Base-by-base conservation (phyloP, 2,329 filamentous ascomycete species). In the Colletotrichum orchidophilum region DNA sequence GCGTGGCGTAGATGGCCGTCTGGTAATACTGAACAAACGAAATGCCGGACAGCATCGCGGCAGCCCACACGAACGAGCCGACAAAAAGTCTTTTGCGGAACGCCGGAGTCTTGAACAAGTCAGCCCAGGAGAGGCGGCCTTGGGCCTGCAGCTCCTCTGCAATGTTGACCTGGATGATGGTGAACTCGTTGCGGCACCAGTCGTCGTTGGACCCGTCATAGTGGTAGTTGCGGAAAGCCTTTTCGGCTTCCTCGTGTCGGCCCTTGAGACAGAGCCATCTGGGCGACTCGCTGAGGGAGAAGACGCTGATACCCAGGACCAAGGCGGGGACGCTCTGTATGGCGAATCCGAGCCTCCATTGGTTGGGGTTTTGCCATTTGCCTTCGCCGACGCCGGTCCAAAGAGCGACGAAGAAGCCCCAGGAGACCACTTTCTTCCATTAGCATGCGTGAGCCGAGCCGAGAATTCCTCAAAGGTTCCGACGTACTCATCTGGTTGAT, bases 21-120 rank as follows among this genome's bases (percentile, higher is more conserved):
- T 83, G 81, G 63, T 80, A 83, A 35, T 83, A 83, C 72, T 83
- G 81, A 1, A 83, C 82, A n/a, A 83, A 83, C 0, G 80, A 82
- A 39, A 83, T 83, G 1, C 81, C 81, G 0, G 80, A 81, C 1
- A 83, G 35, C 81, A 83, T 83, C 2, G 81, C 81, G 0, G 81
- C 81, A 1, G 80, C 81, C 81, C 81, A 83, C 1, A 83, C 81
- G 15, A 83, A 83, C 0, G 78, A 78, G 0, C 81, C 81, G 0
- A 83, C 80, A 49, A 83, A 83, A 1, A 83, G 76, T 0, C 81
- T 74, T 31, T 77, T 81, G 55, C 81, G 74, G 64, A 83, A 83
- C 0, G 80, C 71, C 0, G 79, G 75, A 0, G 79, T 82, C 35
- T 74, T 78, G 55, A 81, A 63, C 1, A 83, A 75, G 33, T 80